Evolutionary conservation across 1,139 yeast species (phyloP), one percentile per base, ranked within the genome.

Genomic region (Yamadazyma sp.): DNA sequence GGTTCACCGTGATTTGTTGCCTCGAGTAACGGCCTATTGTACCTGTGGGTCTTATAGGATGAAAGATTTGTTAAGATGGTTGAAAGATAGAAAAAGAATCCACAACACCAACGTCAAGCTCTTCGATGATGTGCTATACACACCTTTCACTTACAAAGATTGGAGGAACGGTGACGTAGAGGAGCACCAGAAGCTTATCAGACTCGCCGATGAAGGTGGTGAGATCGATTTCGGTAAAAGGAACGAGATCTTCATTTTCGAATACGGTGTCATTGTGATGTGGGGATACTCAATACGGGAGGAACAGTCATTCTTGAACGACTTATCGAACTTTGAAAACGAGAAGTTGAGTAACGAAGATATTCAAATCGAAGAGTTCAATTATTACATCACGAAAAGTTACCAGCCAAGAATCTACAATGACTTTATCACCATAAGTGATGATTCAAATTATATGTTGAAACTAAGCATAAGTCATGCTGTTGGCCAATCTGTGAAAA

Each of bases 341-440:
- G 98, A 92, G 56, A 92, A 92, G 58, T 72, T 92, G 35, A 84
- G 96, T 0, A 80, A 78, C 37, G 96, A 89, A 59, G 97, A 92
- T 60, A 83, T 90, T 30, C 97, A 92, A 61, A 73, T 87, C 27
- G 97, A 92, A 59, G 96, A 92, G 57, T 87, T 92, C 63, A 90
- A 90, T 59, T 92, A 89, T 62, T 92, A 90, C 59, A 84, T 92
- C 44, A 90, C 98, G 9, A 82, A 84, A 57, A 82, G 90, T 44
- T 90, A 92, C 59, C 97, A 90, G 60, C 97, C 97, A 2, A 75
- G 97, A 53, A 90, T 90, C 37, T 90, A 90, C 61, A 90, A 92
- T 55, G 98, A 92, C 59, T 90, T 90, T 57, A 89, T 92, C 50
- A 88, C 97, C 0, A 68, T 92, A 39, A 73, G 96, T 46, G 97